These are phyloP conservation scores for Fusarium hainanense DNA, from an alignment of 2,329 filamentous ascomycete genomes.

Conservation along the genomic window DNA sequence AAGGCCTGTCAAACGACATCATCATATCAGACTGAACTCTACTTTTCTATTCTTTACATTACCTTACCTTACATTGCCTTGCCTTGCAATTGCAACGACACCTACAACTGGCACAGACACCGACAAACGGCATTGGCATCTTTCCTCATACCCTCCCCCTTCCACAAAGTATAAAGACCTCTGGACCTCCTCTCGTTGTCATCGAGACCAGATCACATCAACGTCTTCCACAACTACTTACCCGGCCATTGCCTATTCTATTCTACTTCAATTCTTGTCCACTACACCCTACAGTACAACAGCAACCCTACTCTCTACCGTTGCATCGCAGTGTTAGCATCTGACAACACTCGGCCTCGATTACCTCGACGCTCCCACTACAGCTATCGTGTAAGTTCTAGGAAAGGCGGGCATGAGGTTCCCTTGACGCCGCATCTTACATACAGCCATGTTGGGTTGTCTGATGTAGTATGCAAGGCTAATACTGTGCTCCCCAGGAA, in stretches of 20 bases:
- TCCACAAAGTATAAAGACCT: constrained; percentile 37
- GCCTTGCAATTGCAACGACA: constrained; percentile 20
- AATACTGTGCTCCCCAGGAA: constrained; percentile 37
- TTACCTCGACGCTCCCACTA: constrained; percentile 2
- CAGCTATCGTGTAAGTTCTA: constrained; percentile 25
- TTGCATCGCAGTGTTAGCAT: constrained; percentile 7
- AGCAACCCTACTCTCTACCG: neutral
- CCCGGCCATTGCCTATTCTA: constrained; percentile 1
- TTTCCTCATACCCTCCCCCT: constrained; percentile 11
- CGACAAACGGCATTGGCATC: constrained; percentile 1
- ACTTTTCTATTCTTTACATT: constrained; percentile 13
- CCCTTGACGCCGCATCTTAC: constrained; percentile 15
- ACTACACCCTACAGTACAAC: constrained; percentile 3
- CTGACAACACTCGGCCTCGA: constrained; percentile 16
- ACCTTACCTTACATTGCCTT: constrained; percentile 8
- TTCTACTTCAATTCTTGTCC: constrained; percentile 4
- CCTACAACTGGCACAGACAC: constrained; percentile 18
- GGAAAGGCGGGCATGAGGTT: constrained; percentile 22
- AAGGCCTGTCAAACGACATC: constrained; percentile 37
- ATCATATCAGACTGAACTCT: constrained; percentile 28
- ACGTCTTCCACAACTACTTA: constrained; percentile 13
- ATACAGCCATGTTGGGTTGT: constrained; percentile 23
- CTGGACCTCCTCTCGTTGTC: constrained; percentile 11
- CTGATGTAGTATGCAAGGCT: constrained; percentile 40
- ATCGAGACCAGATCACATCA: constrained; percentile 5